A percentile compares a stretch with the other conserved stretches of the same genome.
Evolutionary conservation across 1,139 yeast species (phyloP).

Genomic region (Tardiomyces depauwii): DNA sequence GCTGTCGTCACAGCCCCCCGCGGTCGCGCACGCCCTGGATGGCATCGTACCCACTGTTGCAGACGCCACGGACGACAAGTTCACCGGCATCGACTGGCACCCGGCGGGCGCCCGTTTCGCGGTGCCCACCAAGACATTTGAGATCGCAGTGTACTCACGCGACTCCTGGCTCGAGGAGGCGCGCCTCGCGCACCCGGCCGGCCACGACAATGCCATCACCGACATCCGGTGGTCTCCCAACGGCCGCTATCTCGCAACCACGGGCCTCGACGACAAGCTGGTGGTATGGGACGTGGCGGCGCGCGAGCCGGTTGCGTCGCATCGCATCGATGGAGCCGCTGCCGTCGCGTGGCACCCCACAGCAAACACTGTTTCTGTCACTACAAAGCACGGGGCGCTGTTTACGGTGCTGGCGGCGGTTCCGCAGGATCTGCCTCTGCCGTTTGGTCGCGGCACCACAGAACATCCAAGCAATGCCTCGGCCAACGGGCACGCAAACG

Average conservation of each 20-base stretch:
- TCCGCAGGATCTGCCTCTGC: constrained; percentile 10
- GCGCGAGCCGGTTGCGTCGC: constrained; percentile 11
- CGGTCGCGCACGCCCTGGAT: constrained; percentile 32
- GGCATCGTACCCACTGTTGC: constrained; percentile 26
- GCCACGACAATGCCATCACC: constrained; percentile 32
- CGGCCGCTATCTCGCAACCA: constrained; percentile 43
- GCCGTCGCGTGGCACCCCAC: constrained; percentile 28
- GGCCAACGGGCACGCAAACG: not conserved
- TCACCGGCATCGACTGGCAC: constrained; percentile 44
- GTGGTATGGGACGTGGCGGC: constrained; percentile 39
- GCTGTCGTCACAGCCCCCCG: constrained; percentile 34
- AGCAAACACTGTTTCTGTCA: constrained; percentile 22
- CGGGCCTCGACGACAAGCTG: constrained; percentile 37
- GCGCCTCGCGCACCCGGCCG: constrained; percentile 9
- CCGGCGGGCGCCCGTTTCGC: constrained; percentile 57
- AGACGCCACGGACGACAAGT: constrained; percentile 26
- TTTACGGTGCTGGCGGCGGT: constrained; percentile 13
- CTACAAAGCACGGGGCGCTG: constrained; percentile 25
- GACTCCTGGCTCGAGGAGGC: constrained; percentile 11
- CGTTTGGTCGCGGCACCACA: constrained; percentile 6
- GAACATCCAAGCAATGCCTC: not conserved
- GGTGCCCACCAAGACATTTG: constrained; percentile 35
- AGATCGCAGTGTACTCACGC: constrained; percentile 24
- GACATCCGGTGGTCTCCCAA: constrained; percentile 51
- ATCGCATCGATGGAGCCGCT: constrained; percentile 11